A percentile compares a stretch with the other conserved stretches of the same genome.
Evolutionary conservation across 371 early-diverging fungal species (phyloP).

Genomic region (Nosema bombycis): DNA sequence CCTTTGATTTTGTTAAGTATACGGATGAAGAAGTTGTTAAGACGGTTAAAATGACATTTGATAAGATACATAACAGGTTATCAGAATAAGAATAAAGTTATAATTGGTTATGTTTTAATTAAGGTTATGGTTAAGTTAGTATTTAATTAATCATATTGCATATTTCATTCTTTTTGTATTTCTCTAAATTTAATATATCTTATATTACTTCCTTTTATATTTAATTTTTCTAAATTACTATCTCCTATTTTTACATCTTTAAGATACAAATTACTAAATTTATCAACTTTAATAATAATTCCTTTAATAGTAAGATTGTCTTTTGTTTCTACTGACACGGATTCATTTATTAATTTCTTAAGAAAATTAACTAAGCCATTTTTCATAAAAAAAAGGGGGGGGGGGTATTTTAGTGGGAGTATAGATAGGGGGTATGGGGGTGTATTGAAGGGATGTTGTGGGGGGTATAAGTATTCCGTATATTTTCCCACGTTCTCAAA

Average conservation of each 20-base stretch:
- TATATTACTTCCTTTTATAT: slow-evolving; percentile 1
- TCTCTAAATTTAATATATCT: neutral
- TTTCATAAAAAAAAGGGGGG: too few relatives aligned
- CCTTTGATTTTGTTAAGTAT: slow-evolving; percentile 38
- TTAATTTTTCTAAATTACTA: neutral
- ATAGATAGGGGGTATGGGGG: too few relatives aligned
- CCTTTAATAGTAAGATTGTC: slow-evolving; percentile 9
- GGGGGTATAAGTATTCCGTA: too few relatives aligned
- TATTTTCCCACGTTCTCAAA: too few relatives aligned
- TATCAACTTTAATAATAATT: neutral
- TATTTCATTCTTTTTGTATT: neutral
- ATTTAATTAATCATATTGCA: too few relatives aligned
- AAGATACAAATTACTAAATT: neutral
- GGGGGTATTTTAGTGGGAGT: too few relatives aligned
- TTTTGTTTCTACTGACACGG: neutral
- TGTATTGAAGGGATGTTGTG: too few relatives aligned
- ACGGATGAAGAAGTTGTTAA: slow-evolving; percentile 1
- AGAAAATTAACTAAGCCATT: neutral
- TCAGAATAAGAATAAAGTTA: neutral
- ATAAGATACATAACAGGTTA: slow-evolving; percentile 27
- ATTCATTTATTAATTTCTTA: slow-evolving; percentile 3
- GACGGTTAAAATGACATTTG: slow-evolving; percentile 9
- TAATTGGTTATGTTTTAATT: neutral
- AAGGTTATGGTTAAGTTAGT: too few relatives aligned
- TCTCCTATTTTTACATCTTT: neutral